Conservation (phyloP, 371 early-diverging fungal genomes). For the Mortierella sp. region DNA sequence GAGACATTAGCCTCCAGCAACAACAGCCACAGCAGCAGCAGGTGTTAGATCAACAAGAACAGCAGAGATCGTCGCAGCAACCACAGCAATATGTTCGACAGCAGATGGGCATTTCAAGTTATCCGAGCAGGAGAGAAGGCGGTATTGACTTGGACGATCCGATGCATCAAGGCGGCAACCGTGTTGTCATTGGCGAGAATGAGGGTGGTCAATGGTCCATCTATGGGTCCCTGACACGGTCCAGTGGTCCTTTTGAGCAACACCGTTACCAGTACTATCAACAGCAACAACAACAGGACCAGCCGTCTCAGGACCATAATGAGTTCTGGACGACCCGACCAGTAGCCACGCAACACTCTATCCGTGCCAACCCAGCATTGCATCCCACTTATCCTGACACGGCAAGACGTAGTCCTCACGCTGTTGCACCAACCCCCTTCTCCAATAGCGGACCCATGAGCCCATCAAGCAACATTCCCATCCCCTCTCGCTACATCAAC, state of each 20-base stretch:
- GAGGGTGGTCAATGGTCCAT: conserved; percentile 34
- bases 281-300: conserved; percentile 9
- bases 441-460: background rate
- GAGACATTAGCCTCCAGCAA: conserved; percentile 27
- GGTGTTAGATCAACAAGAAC: background rate
- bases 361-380: background rate
- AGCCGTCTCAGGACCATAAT: background rate
- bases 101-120: background rate
- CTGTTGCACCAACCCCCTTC: background rate
- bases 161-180: conserved; percentile 13
- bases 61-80: background rate
- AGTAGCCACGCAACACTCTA: background rate
- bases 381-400: background rate
- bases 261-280: conserved; percentile 17
- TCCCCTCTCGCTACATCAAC: conserved; percentile 39
- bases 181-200: conserved; percentile 1
- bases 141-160: background rate
- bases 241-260: conserved; percentile 24
- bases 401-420: conserved; percentile 2
- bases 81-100: background rate
- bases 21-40: conserved; percentile 12
- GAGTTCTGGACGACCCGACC: background rate
- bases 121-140: background rate
- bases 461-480: conserved; percentile 23
- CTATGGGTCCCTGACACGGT: conserved; percentile 23